Percentiles rank a stretch among this genome's conserved stretches.
phyloP scores from a whole-genome alignment of 164 flowering plant species.

The Kalanchoe fedtschenkoi region DNA sequence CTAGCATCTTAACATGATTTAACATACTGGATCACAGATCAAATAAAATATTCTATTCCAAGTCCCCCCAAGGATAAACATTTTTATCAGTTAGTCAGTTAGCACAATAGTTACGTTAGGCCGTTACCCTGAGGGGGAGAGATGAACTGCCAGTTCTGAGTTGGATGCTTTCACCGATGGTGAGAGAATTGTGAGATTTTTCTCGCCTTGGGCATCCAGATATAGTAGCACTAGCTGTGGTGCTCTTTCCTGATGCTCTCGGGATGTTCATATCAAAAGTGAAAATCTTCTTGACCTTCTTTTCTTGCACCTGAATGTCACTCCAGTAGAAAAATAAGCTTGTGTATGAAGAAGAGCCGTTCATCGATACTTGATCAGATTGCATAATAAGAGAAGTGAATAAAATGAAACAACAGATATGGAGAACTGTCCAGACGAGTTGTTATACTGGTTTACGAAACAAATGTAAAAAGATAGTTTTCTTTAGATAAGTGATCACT shows the following conservation, averaged over 20 bases:
- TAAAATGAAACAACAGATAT: background rate
- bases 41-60: too few species aligned
- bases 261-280: conserved; percentile 70
- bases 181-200: conserved; percentile 31
- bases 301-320: conserved; percentile 71
- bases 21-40: too few species aligned
- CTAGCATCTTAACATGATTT: too few species aligned
- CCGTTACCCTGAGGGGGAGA: background rate
- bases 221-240: conserved; percentile 32
- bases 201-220: conserved; percentile 56
- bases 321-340: background rate
- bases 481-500: too few species aligned
- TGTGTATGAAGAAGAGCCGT: background rate
- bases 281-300: conserved; percentile 77
- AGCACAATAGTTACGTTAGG: too few species aligned
- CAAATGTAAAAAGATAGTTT: background rate
- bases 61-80: too few species aligned
- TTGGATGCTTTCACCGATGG: background rate
- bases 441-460: background rate
- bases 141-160: background rate
- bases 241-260: conserved; percentile 58
- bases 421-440: background rate
- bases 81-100: too few species aligned
- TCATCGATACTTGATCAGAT: background rate
- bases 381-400: background rate